Base-by-base conservation (phyloP, 2,329 filamentous ascomycete genomes). In the Chaetothyriales sp. region DNA sequence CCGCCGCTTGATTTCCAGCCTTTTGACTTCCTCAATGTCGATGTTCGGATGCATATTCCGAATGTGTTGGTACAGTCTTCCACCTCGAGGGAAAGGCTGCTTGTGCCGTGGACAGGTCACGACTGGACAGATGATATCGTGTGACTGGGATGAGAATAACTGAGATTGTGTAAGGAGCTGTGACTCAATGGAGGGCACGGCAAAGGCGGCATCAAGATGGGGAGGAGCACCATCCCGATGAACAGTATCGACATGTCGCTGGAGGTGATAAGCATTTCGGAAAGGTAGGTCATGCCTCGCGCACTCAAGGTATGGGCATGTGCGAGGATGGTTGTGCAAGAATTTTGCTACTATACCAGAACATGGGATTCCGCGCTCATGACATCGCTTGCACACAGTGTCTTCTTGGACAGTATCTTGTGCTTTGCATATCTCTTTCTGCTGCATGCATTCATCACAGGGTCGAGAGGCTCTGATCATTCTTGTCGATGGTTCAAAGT, bases 11-110 rank as follows among this genome's bases (percentile, higher is more conserved):
- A 18, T 44, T 47, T 59, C 53, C 47, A 48, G 33, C 46, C 25
- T 50, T 50, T 60, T 60, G 15, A 60, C 37, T 33, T 53, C 37
- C 22, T 52, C 49, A 3, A 60, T 53, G 54, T 62, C 59, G 3
- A 61, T 50, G 8, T 62, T 54, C 3, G 59, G 58, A 51, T 62
- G 60, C 43, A 54, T 56, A 15, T 53, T 51, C 50, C 58, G 44
- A 20, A 62, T 55, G 46, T 62, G 60, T 9, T 54, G 46, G 48
- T 62, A 62, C 25, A 62, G 51, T 18, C 49, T 52, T 40, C 51
- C 53, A 5, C 52, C 51, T n/a, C 50, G 50, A 1, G 50, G 49
- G 45, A 61, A 62, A 1, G 56, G 51, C 10, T 51, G 29, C 4
- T 40, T 43, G 10, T 28, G 25, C 25, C 55, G 50, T 22, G 45